Evolutionary conservation across 306 rosid species (phyloP), one percentile per base, ranked within the genome.

Genomic region (Canavalia ensiformis): DNA sequence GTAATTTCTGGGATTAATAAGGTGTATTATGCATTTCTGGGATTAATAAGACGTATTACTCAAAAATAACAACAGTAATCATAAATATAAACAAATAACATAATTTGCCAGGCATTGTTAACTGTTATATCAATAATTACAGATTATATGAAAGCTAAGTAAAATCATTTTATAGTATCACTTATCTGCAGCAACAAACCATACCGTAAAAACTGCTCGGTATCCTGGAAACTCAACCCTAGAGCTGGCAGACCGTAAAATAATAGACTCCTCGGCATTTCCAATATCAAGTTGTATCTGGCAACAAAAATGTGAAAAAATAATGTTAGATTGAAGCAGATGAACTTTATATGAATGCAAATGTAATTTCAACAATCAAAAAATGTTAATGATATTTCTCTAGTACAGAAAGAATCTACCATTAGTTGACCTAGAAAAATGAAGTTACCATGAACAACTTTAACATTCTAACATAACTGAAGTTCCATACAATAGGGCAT

Each of bases 201-300:
- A 75, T 90, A 90, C 99, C 98, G 46, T 84, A 74, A 89, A 92
- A 72, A 83, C 98, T 65, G 97, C 94, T 74, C 84, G 98, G 75
- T 89, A 90, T 64, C 99, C 99, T 79, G 76, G 87, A 83, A 96
- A 96, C 65, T 73, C 86, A 72, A 96, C 80, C 82, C 86, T 81
- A 73, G 97, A 92, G 93, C 92, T 85, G 62, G 94, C 13, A 56
- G 98, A 89, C 41, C 92, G 90, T 60, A 89, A 92, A 81, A 89
- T 55, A 76, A 96, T 88, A 82, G 96, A 90, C 82, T 82, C 54
- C 4, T 74, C 55, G 50, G 77, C 88, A 89, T 87, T 90, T 83
- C 94, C 99, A 90, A 88, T 65, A 81, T 96, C 97, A 63, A 90
- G 55, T 85, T 89, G 97, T 65, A 90, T 86, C 99, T 95, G 90